These are phyloP conservation scores for Colletotrichum simmondsii DNA, from an alignment of 2,329 filamentous ascomycete species.

Conservation along the genomic window DNA sequence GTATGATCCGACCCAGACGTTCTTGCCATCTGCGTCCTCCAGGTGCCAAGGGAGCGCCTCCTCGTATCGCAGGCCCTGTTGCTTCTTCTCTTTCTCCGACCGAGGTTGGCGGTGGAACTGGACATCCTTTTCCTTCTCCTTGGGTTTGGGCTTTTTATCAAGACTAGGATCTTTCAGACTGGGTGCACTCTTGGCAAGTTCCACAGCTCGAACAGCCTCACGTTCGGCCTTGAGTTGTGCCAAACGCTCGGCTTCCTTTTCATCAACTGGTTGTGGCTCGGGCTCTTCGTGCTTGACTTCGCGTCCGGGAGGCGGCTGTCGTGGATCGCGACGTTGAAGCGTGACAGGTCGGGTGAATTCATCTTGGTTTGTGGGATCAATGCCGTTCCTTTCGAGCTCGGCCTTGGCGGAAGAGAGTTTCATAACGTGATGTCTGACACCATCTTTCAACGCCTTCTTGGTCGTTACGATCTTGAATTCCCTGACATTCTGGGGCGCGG, in stretches of 20 bases:
- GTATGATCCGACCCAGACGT: slow-evolving; percentile 92
- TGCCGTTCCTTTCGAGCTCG: slow-evolving; percentile 61
- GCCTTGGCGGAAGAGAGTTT: slow-evolving; percentile 73
- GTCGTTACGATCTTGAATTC: slow-evolving; percentile 78
- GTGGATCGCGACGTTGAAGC: slow-evolving; percentile 88
- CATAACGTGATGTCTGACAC: slow-evolving; percentile 88
- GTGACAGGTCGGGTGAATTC: slow-evolving; percentile 91
- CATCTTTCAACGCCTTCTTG: slow-evolving; percentile 82
- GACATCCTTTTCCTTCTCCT: slow-evolving; percentile 83
- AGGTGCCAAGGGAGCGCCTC: slow-evolving; percentile 97
- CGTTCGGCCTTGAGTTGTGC: slow-evolving; percentile 82
- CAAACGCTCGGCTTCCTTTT: slow-evolving; percentile 70
- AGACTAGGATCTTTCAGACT: slow-evolving; percentile 69
- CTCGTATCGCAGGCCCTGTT: slow-evolving; percentile 83
- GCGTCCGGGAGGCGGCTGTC: slow-evolving; percentile 72
- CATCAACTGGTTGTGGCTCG: slow-evolving; percentile 58
- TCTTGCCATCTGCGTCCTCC: slow-evolving; percentile 95
- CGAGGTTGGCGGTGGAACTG: slow-evolving; percentile 86
- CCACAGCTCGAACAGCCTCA: slow-evolving; percentile 86
- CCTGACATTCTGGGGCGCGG: slow-evolving; percentile 52
- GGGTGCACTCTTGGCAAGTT: slow-evolving; percentile 93
- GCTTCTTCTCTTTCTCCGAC: slow-evolving; percentile 82
- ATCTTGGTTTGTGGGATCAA: slow-evolving; percentile 76
- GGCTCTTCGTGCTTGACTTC: slow-evolving; percentile 69
- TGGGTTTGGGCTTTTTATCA: slow-evolving; percentile 70